Evolutionary conservation across 129 eudicot species (phyloP).

Genomic region (Helianthus tuberosus): DNA sequence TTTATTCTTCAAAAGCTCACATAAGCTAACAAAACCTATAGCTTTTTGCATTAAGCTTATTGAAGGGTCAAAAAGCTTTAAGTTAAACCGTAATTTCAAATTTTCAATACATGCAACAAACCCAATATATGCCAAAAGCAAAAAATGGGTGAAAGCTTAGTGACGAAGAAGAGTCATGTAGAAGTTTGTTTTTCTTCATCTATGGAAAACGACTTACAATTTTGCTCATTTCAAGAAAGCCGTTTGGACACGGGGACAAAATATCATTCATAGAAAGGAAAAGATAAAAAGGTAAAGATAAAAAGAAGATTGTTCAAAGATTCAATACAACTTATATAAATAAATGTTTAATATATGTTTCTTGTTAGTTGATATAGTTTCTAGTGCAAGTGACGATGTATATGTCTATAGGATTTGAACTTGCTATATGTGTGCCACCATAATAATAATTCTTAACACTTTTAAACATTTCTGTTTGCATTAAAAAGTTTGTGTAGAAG

Average conservation of each 20-base stretch:
- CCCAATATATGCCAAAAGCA: constrained; percentile 27
- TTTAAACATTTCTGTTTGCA: too few relatives aligned
- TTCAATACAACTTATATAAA: not conserved
- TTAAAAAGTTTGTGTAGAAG: too few relatives aligned
- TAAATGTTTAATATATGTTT: not conserved
- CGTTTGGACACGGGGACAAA: constrained; percentile 31
- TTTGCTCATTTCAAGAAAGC: constrained; percentile 31
- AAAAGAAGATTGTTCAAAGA: constrained; percentile 29
- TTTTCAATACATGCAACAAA: constrained; percentile 23
- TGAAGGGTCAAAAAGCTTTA: constrained; percentile 13
- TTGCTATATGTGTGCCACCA: too few relatives aligned
- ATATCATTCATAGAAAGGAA: constrained; percentile 20
- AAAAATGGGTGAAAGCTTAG: constrained; percentile 16
- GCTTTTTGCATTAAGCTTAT: not conserved
- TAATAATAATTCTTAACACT: too few relatives aligned
- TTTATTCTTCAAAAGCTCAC: not conserved
- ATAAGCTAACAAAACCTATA: not conserved
- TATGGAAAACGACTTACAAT: constrained; percentile 15
- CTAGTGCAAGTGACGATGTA: not conserved
- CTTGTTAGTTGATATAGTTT: not conserved
- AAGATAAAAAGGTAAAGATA: not conserved
- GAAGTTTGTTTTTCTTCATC: constrained; percentile 24
- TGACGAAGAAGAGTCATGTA: constrained; percentile 25
- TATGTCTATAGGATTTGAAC: not conserved
- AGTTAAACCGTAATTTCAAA: constrained; percentile 1